These are phyloP conservation scores for Xerocomellus chrysenteron DNA, from an alignment of 768 basidiomycete species.

Conservation along the genomic window DNA sequence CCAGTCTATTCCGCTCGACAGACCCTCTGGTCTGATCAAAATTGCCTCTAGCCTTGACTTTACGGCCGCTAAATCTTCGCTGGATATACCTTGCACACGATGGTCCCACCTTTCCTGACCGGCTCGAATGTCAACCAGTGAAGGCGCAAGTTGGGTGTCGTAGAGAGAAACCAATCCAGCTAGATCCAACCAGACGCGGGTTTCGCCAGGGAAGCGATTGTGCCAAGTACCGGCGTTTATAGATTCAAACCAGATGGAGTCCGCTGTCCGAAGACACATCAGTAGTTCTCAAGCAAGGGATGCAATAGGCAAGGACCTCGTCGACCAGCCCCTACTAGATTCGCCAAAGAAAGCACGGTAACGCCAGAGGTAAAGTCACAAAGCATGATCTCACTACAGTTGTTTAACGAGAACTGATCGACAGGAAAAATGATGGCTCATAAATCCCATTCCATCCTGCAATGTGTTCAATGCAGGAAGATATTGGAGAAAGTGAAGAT, in stretches of 20 bases:
- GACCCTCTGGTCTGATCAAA: constrained; percentile 9
- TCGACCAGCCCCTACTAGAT: background rate
- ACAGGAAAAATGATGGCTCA: constrained; percentile 7
- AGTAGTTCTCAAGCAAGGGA: background rate
- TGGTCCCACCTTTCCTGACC: constrained; percentile 31
- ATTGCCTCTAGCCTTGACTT: constrained; percentile 9
- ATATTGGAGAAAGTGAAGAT: background rate
- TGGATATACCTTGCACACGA: constrained; percentile 27
- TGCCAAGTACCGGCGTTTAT: constrained; percentile 30
- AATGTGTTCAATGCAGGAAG: background rate
- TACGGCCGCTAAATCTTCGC: constrained; percentile 15
- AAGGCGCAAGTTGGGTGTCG: constrained; percentile 32
- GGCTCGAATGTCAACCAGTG: constrained; percentile 26
- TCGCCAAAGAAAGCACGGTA: constrained; percentile 19
- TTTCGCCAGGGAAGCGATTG: constrained; percentile 36
- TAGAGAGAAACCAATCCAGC: constrained; percentile 38
- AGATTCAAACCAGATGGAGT: background rate
- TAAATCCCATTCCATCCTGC: constrained; percentile 34
- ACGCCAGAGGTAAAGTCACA: constrained; percentile 35
- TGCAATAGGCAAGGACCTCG: background rate
- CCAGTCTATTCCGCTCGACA: constrained; percentile 37
- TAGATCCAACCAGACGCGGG: constrained; percentile 35
- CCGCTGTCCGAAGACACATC: background rate
- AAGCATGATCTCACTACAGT: constrained; percentile 36
- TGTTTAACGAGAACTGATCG: background rate